phyloP scores from a whole-genome alignment of 805 yeast species.

The Nematodospora valgi region DNA sequence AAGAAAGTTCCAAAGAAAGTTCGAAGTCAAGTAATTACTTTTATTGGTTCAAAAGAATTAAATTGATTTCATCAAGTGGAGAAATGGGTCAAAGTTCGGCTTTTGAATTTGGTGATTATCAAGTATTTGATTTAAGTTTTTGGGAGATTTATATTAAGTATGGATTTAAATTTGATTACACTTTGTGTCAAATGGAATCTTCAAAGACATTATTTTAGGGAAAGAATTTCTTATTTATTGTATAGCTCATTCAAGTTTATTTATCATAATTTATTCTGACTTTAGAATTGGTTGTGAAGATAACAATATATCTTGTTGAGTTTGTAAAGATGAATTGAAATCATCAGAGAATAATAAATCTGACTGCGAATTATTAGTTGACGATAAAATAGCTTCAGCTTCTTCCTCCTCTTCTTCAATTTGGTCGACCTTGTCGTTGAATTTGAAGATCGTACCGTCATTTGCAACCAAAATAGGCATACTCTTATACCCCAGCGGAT shows the following conservation, averaged over 20 bases:
- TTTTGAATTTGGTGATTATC: constrained; percentile 35
- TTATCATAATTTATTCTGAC: neutral
- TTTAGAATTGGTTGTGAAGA: constrained; percentile 1
- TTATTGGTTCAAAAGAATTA: constrained; percentile 28
- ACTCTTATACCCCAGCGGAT: neutral
- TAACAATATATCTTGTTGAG: constrained; percentile 4
- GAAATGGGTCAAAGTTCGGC: constrained; percentile 7
- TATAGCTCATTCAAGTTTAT: neutral
- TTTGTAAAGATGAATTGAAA: constrained; percentile 3
- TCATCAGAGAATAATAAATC: constrained; percentile 4
- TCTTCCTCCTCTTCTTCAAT: neutral
- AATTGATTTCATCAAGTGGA: constrained; percentile 10
- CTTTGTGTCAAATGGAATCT: constrained; percentile 28
- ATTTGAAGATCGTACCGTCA: constrained; percentile 1
- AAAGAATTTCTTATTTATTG: neutral
- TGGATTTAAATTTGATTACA: constrained; percentile 35
- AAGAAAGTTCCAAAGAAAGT: too few relatives aligned
- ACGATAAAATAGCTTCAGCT: neutral
- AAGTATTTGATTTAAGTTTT: constrained; percentile 36
- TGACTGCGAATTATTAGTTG: neutral
- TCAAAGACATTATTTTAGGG: constrained; percentile 12
- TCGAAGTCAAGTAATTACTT: constrained; percentile 9
- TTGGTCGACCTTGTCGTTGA: neutral
- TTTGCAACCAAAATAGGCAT: constrained; percentile 8
- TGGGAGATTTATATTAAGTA: constrained; percentile 41